Percentiles rank a stretch among this genome's conserved stretches.
phyloP scores from a whole-genome alignment of 352 stramenopile genomes.

The Pythium dissimile region DNA sequence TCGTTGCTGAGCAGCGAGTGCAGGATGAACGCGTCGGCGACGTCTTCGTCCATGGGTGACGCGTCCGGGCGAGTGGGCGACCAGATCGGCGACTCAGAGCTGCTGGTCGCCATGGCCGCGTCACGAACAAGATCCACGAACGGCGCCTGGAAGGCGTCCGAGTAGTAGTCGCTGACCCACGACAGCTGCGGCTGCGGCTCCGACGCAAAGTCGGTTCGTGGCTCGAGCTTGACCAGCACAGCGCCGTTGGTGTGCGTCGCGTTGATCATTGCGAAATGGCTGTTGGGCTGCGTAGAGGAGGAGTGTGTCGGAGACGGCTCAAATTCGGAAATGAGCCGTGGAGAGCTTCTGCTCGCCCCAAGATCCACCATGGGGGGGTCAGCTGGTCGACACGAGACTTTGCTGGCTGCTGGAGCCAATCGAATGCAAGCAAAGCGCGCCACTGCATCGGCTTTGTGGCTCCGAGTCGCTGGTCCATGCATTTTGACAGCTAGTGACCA shows the following conservation, averaged over 20 bases:
- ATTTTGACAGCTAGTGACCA: not conserved
- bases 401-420: not conserved
- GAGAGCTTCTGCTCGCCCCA: not conserved
- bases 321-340: not conserved
- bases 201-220: not conserved
- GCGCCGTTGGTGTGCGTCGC: not conserved
- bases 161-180: not conserved
- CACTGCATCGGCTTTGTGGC: not conserved
- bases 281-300: not conserved
- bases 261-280: not conserved
- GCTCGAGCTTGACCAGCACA: conserved; percentile 6
- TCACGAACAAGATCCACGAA: conserved; percentile 9
- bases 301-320: not conserved
- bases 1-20: conserved; percentile 2
- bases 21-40: not conserved
- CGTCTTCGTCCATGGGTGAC: not conserved
- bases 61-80: not conserved
- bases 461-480: not conserved
- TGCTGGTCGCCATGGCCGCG: not conserved
- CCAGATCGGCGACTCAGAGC: not conserved
- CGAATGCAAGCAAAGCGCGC: not conserved
- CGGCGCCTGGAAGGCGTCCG: not conserved
- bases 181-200: conserved; percentile 1
- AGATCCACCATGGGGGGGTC: not conserved
- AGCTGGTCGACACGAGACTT: not conserved